Base-by-base conservation (phyloP, 805 yeast genomes). In the Ogataea pilisensis region DNA sequence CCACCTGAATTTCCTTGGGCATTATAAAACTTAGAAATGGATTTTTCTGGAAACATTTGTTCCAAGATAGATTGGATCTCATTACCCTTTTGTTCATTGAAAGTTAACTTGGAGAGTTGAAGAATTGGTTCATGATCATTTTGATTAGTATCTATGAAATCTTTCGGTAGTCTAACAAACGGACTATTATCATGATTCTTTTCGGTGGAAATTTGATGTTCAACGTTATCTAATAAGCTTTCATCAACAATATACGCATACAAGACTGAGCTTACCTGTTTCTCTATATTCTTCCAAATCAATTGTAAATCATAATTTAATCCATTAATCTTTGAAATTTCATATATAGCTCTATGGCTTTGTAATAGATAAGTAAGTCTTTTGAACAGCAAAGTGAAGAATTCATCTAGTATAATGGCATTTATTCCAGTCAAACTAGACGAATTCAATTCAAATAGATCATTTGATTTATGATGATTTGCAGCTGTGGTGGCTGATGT, bases 361-460 rank as follows among this genome's bases (percentile, higher is more conserved):
- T 86, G 93, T 16, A 87, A 61, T 4, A 85, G 78, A 19, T 79
- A 70, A 31, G 82, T 62, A 38, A 78, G 60, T 56, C 78, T 80
- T 22, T 77, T 66, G 53, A 84, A 88, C n/a, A 87, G 69, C 8
- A 78, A 70, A 60, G 85, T 78, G 47, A 85, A 83, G 31, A 88
- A 70, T 46, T 86, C 88, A 48, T 81, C 78, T 25, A 89, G 63
- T 1, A 86, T 71, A 0, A 73, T 59, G 0, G 66, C 53, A 45
- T 20, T 57, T 52, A 27, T 64, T 45, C 42, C 29, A 5, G 29
- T 27, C 13, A 27, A 13, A 27, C 14, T 41, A 12, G 47, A 42
- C 12, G 50, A 45, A 16, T 42, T 42, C 31, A 45, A 42, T 24
- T 52, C 55, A 9, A 52, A 44, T 16, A 48, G 4, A 31, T 43